phyloP scores from a whole-genome alignment of 305 asterid genomes.

The Fraxinus nigra region DNA sequence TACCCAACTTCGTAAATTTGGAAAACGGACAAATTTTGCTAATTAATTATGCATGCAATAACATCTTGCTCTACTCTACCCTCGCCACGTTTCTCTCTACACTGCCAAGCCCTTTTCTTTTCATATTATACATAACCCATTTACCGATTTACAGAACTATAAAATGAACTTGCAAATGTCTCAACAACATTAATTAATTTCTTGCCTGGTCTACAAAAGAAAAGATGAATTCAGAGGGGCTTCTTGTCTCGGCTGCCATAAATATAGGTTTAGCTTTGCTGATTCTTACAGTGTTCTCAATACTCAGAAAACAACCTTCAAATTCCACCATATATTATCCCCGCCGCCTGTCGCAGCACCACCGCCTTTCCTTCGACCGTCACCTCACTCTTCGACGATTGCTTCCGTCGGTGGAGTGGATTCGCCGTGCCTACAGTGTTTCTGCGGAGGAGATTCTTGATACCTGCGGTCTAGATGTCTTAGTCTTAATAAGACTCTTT shows the following conservation, averaged over 20 bases:
- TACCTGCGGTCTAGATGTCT: constrained; percentile 71
- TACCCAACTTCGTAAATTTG: not conserved
- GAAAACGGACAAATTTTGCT: not conserved
- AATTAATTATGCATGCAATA: constrained; percentile 24
- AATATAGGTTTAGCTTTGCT: constrained; percentile 71
- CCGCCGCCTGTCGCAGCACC: constrained; percentile 72
- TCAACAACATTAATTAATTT: not conserved
- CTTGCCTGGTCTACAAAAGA: not conserved
- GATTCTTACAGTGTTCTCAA: constrained; percentile 60
- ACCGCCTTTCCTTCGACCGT: constrained; percentile 34
- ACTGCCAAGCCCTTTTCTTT: not conserved
- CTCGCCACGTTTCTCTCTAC: constrained; percentile 39
- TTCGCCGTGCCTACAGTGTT: constrained; percentile 47
- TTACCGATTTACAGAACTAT: not conserved
- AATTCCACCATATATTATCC: constrained; percentile 67
- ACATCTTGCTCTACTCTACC: constrained; percentile 15
- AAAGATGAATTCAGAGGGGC: constrained; percentile 61
- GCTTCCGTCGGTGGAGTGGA: constrained; percentile 67
- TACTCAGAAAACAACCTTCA: constrained; percentile 63
- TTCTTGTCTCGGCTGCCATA: constrained; percentile 66
- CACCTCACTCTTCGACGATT: constrained; percentile 41
- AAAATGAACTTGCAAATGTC: not conserved
- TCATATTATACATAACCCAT: not conserved
- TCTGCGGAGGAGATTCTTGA: constrained; percentile 74
- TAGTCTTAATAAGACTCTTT: constrained; percentile 64